Conservation (phyloP, 371 early-diverging fungal genomes). For the Haplosporangium sp. region DNA sequence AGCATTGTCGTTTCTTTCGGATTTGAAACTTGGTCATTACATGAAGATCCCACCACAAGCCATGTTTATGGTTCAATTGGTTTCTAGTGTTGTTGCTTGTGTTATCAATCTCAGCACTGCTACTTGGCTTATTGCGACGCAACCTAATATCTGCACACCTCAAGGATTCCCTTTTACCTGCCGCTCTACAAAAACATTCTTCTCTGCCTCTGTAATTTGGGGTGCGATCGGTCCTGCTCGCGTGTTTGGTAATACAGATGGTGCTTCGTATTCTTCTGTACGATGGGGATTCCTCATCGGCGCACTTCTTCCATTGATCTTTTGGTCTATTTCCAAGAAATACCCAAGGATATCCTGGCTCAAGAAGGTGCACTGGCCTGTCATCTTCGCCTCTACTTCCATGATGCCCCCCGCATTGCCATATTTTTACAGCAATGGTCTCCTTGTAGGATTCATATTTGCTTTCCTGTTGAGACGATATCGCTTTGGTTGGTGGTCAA, state of each 20-base stretch:
- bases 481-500: conserved; percentile 73
- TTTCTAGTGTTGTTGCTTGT: conserved; percentile 59
- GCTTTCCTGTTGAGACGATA: conserved; percentile 70
- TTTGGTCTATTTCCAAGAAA: conserved; percentile 48
- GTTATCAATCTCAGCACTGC: conserved; percentile 66
- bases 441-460: conserved; percentile 71
- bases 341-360: conserved; percentile 62
- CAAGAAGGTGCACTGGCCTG: conserved; percentile 73
- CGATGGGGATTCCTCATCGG: conserved; percentile 60
- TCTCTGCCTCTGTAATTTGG: conserved; percentile 79
- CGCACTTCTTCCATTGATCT: conserved; percentile 44
- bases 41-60: conserved; percentile 65
- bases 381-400: conserved; percentile 75
- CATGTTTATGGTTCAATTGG: conserved; percentile 61
- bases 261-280: conserved; percentile 36
- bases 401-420: conserved; percentile 76
- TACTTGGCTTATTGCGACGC: conserved; percentile 71
- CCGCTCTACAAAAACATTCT: conserved; percentile 68
- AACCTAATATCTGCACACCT: conserved; percentile 66
- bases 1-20: conserved; percentile 67
- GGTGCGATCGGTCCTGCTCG: conserved; percentile 77
- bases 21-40: conserved; percentile 64
- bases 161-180: conserved; percentile 67
- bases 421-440: conserved; percentile 65
- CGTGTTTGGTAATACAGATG: conserved; percentile 68